phyloP scores from a whole-genome alignment of 139 green algal species.

The Chlamydomonas incerta region DNA sequence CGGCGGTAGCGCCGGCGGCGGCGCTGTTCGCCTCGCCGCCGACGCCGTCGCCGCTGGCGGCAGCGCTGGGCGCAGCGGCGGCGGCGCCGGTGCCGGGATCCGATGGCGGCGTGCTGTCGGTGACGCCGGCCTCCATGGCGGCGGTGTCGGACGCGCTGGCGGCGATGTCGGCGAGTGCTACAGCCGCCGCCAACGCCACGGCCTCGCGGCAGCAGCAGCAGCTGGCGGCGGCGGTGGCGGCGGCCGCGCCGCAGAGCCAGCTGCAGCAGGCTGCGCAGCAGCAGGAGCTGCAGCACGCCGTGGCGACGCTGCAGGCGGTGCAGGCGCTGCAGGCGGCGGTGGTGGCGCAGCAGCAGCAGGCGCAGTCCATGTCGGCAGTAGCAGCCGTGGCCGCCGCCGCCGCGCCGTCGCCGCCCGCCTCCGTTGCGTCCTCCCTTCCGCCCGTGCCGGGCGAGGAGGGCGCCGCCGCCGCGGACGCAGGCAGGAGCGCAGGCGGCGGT shows the following conservation, averaged over 20 bases:
- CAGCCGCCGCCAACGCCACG: background rate
- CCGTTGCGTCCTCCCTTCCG: no score
- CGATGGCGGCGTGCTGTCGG: background rate
- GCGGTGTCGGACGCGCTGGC: background rate
- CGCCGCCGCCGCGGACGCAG: background rate
- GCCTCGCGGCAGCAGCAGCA: conserved; percentile 3
- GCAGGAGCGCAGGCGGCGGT: background rate
- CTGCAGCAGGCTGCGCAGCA: no score
- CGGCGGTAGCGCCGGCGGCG: background rate
- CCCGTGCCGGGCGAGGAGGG: background rate
- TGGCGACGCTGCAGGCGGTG: background rate
- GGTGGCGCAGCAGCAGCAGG: no score
- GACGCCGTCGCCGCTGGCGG: background rate
- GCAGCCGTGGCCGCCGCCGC: no score
- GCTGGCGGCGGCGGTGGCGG: background rate
- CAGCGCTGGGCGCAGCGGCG: background rate
- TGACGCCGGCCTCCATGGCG: background rate
- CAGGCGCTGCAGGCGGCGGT: no score
- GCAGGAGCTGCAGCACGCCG: background rate
- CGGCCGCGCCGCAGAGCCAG: background rate
- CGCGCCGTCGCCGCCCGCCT: no score
- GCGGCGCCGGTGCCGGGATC: background rate
- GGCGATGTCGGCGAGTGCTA: background rate
- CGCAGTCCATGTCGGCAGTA: no score
- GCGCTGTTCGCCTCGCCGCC: background rate